A percentile compares a stretch with the other conserved stretches of the same genome.
phyloP scores from a whole-genome alignment of 441 rosid genomes.

The Gossypium gossypioides region DNA sequence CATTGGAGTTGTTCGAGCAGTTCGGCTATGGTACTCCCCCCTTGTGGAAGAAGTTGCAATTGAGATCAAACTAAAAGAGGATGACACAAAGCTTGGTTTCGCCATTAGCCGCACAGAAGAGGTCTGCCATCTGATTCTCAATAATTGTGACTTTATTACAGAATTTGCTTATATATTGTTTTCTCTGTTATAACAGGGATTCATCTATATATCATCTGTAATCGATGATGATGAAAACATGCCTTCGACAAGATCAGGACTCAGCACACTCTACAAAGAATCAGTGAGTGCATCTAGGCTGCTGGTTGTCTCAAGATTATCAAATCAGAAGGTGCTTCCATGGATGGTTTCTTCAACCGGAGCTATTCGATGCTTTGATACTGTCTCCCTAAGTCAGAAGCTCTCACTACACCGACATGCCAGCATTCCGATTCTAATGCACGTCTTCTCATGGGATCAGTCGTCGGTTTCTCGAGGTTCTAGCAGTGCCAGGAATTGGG shows the following conservation, averaged over 20 bases:
- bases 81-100: slow-evolving; percentile 76
- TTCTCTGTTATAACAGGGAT: slow-evolving; percentile 45
- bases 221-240: slow-evolving; percentile 49
- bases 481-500: slow-evolving; percentile 21
- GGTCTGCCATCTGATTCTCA: slow-evolving; percentile 27
- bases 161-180: neutral
- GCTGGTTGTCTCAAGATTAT: slow-evolving; percentile 66
- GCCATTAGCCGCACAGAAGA: slow-evolving; percentile 96
- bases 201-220: slow-evolving; percentile 76
- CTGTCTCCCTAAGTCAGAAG: slow-evolving; percentile 86
- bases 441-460: slow-evolving; percentile 60
- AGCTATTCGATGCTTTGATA: slow-evolving; percentile 83
- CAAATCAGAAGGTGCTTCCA: slow-evolving; percentile 78
- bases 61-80: slow-evolving; percentile 64
- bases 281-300: slow-evolving; percentile 46
- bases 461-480: slow-evolving; percentile 23
- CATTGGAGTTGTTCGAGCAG: slow-evolving; percentile 90
- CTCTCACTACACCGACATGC: slow-evolving; percentile 88
- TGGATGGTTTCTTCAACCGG: slow-evolving; percentile 95
- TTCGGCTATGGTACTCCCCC: slow-evolving; percentile 84
- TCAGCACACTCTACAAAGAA: slow-evolving; percentile 52
- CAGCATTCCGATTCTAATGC: slow-evolving; percentile 53
- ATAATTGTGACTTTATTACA: neutral
- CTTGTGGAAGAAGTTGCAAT: slow-evolving; percentile 54
- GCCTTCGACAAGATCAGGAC: slow-evolving; percentile 75